Conservation (phyloP, 352 stramenopile species). For the Blastocystis sp. region DNA sequence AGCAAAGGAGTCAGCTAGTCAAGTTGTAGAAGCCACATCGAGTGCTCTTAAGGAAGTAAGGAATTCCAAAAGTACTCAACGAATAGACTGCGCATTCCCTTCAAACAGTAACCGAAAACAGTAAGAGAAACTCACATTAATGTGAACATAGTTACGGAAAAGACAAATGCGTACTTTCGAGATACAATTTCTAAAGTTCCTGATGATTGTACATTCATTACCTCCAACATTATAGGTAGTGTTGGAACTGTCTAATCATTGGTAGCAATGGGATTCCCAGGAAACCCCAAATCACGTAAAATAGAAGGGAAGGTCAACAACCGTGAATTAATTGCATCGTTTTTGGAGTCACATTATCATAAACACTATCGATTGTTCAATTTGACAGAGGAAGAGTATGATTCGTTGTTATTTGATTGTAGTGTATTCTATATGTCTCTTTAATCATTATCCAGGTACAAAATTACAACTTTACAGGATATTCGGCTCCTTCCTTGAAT, state of each 20-base stretch:
- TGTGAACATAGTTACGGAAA: background rate
- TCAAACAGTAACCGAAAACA: constrained; percentile 6
- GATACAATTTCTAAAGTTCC: constrained; percentile 32
- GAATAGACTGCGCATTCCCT: constrained; percentile 53
- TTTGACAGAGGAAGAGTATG: constrained; percentile 30
- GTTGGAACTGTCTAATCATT: background rate
- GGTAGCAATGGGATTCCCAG: constrained; percentile 38
- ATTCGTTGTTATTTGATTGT: background rate
- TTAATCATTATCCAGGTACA: background rate
- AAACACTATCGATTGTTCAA: constrained; percentile 52
- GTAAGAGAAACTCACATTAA: background rate
- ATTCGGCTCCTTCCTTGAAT: background rate
- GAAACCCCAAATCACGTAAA: constrained; percentile 17
- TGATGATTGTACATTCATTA: constrained; percentile 52
- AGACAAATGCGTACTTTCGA: constrained; percentile 51
- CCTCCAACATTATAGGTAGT: constrained; percentile 34
- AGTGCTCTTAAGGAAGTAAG: constrained; percentile 23
- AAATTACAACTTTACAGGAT: constrained; percentile 54
- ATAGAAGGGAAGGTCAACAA: constrained; percentile 13
- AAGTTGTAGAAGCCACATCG: background rate
- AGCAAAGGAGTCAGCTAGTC: constrained; percentile 41
- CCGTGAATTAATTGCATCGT: constrained; percentile 21
- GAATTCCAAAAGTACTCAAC: background rate
- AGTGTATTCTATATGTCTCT: background rate
- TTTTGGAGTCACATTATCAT: background rate